These are phyloP conservation scores for Sphagnum fallax DNA, from an alignment of 228 moss, liverwort and hornwort genomes.

Conservation along the genomic window DNA sequence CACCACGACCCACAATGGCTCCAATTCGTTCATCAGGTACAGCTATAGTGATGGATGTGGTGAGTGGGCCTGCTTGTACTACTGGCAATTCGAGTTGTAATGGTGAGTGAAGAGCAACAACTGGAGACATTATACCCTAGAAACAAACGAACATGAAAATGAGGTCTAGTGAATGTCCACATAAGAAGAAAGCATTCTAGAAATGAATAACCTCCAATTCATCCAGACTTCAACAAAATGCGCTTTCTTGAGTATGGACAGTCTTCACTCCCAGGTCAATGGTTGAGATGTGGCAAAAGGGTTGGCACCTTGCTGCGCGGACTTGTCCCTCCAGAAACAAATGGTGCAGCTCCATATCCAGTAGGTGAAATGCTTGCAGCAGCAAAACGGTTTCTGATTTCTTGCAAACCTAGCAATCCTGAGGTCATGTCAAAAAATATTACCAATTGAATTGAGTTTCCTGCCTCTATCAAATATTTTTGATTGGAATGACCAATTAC, in stretches of 20 bases:
- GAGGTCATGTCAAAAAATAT: conserved; percentile 10
- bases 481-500: too few species aligned
- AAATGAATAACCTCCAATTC: not conserved
- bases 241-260: not conserved
- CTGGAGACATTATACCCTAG: conserved; percentile 38
- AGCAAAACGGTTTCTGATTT: conserved; percentile 21
- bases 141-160: not conserved
- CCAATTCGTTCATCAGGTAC: conserved; percentile 54
- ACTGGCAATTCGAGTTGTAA: conserved; percentile 41
- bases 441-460: not conserved
- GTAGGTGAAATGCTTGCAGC: conserved; percentile 14
- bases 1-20: conserved; percentile 46
- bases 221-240: not conserved
- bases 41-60: conserved; percentile 43
- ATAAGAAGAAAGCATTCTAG: not conserved
- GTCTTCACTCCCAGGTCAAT: too few species aligned
- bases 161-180: not conserved
- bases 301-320: conserved; percentile 20
- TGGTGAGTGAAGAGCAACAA: conserved; percentile 22
- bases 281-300: not conserved
- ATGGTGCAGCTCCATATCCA: conserved; percentile 15
- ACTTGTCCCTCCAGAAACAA: conserved; percentile 7
- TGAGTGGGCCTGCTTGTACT: conserved; percentile 41
- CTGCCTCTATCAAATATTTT: too few species aligned
- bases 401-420: conserved; percentile 27